Percentiles rank a stretch among this genome's conserved stretches.
Conservation (phyloP, 1,284 basidiomycete species). For the Ceratobasidium sp. region DNA sequence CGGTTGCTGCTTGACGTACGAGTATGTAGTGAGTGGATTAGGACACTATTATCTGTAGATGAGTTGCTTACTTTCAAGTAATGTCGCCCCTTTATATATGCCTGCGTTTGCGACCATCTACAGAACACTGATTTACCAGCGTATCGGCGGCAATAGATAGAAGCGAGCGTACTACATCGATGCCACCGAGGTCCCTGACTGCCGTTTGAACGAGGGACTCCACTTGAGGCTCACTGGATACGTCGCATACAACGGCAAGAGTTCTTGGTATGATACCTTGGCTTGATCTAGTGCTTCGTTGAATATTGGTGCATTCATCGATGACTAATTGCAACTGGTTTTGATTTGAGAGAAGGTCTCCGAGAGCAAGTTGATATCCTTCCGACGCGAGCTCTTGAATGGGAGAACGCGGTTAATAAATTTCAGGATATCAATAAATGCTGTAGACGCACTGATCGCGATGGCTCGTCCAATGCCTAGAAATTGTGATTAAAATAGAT, state of each 20-base stretch:
- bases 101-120: constrained; percentile 47
- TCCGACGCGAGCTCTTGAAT: constrained; percentile 27
- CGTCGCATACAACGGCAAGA: constrained; percentile 31
- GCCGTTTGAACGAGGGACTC: constrained; percentile 9
- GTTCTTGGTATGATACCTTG: background rate
- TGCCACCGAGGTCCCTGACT: constrained; percentile 15
- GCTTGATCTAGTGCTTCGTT: background rate
- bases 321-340: background rate
- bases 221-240: constrained; percentile 27
- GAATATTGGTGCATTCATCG: constrained; percentile 17
- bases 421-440: background rate
- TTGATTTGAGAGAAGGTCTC: constrained; percentile 31
- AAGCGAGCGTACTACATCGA: constrained; percentile 22
- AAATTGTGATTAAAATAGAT: background rate
- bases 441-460: constrained; percentile 21
- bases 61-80: constrained; percentile 35
- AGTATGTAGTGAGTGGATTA: background rate
- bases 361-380: constrained; percentile 36
- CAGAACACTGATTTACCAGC: background rate
- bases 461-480: constrained; percentile 35
- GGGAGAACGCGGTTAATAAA: background rate
- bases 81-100: constrained; percentile 24
- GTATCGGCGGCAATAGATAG: too few relatives aligned
- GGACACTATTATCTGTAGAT: too few relatives aligned
- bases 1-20: constrained; percentile 12